Conservation (phyloP, 345 rosid genomes). For the Mallotus nudiflorus region DNA sequence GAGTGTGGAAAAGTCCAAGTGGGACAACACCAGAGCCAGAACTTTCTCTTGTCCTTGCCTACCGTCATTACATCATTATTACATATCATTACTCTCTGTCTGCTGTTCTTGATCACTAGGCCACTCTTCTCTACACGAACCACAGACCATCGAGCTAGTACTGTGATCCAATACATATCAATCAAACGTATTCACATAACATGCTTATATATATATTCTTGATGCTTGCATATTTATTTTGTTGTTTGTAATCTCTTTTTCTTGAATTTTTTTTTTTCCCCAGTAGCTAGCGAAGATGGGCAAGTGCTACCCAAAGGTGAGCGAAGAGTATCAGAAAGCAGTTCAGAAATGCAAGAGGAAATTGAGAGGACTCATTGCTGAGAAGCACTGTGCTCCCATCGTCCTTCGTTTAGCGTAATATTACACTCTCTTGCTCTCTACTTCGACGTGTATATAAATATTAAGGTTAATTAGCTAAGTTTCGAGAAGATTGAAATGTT, state of each 20-base stretch:
- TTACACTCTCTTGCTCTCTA: background rate
- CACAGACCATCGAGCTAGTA: no score
- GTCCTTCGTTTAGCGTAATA: constrained; percentile 29
- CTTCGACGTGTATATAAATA: background rate
- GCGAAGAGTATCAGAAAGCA: constrained; percentile 28
- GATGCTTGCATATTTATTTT: background rate
- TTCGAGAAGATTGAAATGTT: no score
- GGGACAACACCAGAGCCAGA: background rate
- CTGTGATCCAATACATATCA: no score
- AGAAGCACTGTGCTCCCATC: constrained; percentile 28
- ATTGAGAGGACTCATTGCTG: constrained; percentile 26
- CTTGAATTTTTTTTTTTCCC: background rate
- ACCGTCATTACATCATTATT: background rate
- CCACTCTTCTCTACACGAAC: no score
- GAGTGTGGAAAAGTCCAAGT: no score
- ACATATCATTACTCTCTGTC: no score
- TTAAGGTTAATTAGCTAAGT: no score
- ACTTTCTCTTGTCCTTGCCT: background rate
- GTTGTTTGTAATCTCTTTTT: background rate
- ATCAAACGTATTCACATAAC: no score
- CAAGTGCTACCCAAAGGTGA: constrained; percentile 22
- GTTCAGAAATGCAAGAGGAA: constrained; percentile 30
- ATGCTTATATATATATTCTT: background rate
- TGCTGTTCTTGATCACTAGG: background rate
- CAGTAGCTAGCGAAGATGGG: background rate